Base-by-base conservation (phyloP, 1,284 basidiomycete genomes). In the Moesziomyces antarcticus region DNA sequence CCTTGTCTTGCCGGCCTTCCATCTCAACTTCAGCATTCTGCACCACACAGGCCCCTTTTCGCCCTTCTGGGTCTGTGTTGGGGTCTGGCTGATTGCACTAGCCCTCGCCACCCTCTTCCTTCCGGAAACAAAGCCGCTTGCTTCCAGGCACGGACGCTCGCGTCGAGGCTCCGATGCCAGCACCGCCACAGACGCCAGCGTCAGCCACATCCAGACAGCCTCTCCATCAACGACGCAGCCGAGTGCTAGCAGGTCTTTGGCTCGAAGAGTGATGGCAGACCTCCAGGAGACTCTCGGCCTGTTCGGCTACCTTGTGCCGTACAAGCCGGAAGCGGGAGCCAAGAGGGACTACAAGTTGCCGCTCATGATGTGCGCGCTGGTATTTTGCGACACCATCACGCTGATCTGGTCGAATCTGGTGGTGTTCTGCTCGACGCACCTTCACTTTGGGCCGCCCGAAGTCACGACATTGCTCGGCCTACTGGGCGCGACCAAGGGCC, bases 391-490 rank as follows among this genome's bases (percentile, higher is more conserved):
- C 27, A 63, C 59, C 1, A 59, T 73, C 44, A 45, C 52, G 1
- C 30, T 51, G 47, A 11, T 58, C 24, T 73, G 70, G 60, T 25
- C 45, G 33, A 67, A 56, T 27, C 43, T 73, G 21, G n/a, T 66
- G 20, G 60, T 73, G 7, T 73, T 73, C 24, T 62, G 55, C 37
- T 58, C 60, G 14, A 60, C 56, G 6, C 70, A 73, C 33, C 59
- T 73, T 3, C 56, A 22, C 18, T 67, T 67, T 22, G 70, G 70
- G 3, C 56, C 70, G 14, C 25, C 52, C 33, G 55, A 60, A 6
- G 55, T 66, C 3, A 37, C 64, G 0, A 68, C 53, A 5, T 40
- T 67, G 8, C 33, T 73, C 16, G 70, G 70, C 4, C 14, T 61
- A 11, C 21, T 66, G n/a, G 59, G 56, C 5, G 27, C 48, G 5